Base-by-base conservation (phyloP, 2,329 filamentous ascomycete species). In the Claviceps maximensis region DNA sequence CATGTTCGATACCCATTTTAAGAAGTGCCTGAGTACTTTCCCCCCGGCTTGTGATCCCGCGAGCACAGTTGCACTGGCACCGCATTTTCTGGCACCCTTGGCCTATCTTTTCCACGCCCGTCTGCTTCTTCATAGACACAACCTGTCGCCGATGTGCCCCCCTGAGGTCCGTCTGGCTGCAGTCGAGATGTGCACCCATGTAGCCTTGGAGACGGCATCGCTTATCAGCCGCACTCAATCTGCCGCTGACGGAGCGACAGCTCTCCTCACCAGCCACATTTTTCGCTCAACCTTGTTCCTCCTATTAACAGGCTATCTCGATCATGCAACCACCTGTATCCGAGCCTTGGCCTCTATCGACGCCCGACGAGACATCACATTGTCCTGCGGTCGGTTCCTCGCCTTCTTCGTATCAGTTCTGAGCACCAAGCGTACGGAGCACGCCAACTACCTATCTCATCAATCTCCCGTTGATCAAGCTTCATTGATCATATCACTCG, bases 91-190 rank as follows among this genome's bases (percentile, higher is more conserved):
- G 15, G 80, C 83, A 27, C 86, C 89, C 0, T 74, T 94, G 9
- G 78, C 87, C 33, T 84, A 88, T 61, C 78, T 97, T 9, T 84
- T 95, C 56, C 87, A 88, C 55, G 84, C 86, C 17, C 84, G 89
- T n/a, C 78, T 96, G 31, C 74, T 93, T 40, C 78, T 98, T 9
- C 88, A 95, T 67, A 82, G 93, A 44, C 89, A 95, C 62, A 96
- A 97, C 62, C 75, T 97, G 9, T 83, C 83, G 0, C 86, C 89
- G 0, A 74, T 74, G 10, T 89, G 85, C 62, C 76, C 83, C 0
- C 67, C 73, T 1, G 76, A 84, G 33, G 79, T 84, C 44, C 80
- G 91, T 45, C 69, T 76, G 3, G 78, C 80, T 7, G 89, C 93
- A 1, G 71, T 96, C 29, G 84, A 90, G 54, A 81, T 85, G 57